phyloP scores from a whole-genome alignment of 2,329 filamentous ascomycete genomes.

The Diplodia mutila region DNA sequence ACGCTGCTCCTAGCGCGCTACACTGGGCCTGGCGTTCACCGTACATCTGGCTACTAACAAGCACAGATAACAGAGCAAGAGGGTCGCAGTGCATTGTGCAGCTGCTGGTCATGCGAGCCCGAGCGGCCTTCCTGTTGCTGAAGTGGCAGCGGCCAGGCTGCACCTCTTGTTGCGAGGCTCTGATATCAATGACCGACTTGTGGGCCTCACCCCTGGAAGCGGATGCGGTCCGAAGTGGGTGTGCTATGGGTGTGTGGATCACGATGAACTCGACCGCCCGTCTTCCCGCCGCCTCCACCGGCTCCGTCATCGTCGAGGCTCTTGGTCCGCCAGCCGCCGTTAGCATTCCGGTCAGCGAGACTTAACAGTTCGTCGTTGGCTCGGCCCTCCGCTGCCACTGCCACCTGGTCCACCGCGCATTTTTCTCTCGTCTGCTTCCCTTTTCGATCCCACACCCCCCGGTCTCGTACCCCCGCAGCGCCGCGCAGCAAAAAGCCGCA shows the following conservation, averaged over 20 bases:
- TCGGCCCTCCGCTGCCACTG: too few relatives aligned
- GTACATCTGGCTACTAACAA: constrained; percentile 1
- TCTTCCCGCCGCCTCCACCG: constrained; percentile 2
- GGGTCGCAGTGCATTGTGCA: constrained; percentile 15
- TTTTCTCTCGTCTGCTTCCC: constrained; percentile 1
- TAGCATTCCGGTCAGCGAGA: constrained; percentile 2
- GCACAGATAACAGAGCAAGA: constrained; percentile 7
- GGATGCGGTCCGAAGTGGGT: constrained; percentile 18
- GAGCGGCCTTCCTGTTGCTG: constrained; percentile 1
- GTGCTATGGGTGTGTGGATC: not conserved
- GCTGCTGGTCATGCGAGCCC: constrained; percentile 7
- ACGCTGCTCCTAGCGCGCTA: not conserved
- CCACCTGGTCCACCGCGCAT: not conserved
- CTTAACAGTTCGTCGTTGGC: not conserved
- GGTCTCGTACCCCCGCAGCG: constrained; percentile 11
- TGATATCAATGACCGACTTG: constrained; percentile 8
- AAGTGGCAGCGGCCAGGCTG: constrained; percentile 14
- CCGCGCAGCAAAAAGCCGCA: constrained; percentile 21
- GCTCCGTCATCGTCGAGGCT: not conserved
- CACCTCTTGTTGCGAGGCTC: constrained; percentile 8
- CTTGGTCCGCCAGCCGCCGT: not conserved
- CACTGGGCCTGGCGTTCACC: not conserved
- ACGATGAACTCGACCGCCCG: not conserved
- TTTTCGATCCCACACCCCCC: not conserved
- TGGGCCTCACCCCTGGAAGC: not conserved